These are phyloP conservation scores for Penicillium pancosmium DNA, from an alignment of 495 filamentous ascomycete species.

Conservation along the genomic window DNA sequence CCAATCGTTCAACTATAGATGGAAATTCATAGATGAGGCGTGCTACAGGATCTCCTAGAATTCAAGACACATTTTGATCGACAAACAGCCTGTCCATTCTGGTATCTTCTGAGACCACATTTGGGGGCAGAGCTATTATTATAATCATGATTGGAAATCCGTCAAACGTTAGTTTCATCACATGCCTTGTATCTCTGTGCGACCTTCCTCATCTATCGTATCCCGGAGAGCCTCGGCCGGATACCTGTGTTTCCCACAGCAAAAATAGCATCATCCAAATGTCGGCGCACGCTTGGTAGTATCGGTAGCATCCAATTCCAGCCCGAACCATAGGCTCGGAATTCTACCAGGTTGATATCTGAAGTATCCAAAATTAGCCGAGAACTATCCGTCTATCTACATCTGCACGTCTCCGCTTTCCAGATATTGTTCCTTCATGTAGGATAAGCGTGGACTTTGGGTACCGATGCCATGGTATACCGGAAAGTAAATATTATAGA, in stretches of 20 bases:
- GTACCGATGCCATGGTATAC: conserved; percentile 1
- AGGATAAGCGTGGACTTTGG: not conserved
- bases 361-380: conserved; percentile 6
- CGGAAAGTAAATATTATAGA: not conserved
- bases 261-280: conserved; percentile 5
- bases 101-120: not conserved
- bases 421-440: not conserved
- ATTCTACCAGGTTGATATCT: not conserved
- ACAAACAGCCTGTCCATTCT: not conserved
- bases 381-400: not conserved
- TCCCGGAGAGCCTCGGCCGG: not conserved
- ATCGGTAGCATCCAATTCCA: not conserved
- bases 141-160: not conserved
- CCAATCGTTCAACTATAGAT: not conserved
- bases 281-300: not conserved
- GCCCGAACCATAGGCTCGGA: not conserved
- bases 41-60: not conserved
- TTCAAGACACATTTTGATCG: not conserved
- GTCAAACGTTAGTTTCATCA: not conserved
- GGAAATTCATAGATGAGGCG: not conserved
- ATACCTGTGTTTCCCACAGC: conserved; percentile 2
- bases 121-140: no score
- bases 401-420: not conserved
- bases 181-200: not conserved
- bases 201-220: conserved; percentile 1